Conservation (phyloP, 768 basidiomycete species). For the Tricholoma bakamatsutake region DNA sequence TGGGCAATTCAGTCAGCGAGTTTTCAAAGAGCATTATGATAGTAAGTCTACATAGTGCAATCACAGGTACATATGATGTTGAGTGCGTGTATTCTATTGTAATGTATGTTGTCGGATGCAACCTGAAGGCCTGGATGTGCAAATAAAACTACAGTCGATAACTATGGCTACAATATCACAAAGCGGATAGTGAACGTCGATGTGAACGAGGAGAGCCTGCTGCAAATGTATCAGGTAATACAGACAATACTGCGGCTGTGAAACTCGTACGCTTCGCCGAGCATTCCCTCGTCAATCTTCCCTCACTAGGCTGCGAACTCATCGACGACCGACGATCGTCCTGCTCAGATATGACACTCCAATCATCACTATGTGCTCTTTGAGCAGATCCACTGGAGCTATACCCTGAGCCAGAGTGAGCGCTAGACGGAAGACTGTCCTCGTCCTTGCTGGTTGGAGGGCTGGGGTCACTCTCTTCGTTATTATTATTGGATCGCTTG, state of each 20-base stretch:
- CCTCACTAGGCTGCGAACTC: conserved; percentile 39
- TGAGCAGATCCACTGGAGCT: conserved; percentile 52
- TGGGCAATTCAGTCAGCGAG: conserved; percentile 82
- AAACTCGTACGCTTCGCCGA: conserved; percentile 58
- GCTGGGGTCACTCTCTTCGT: conserved; percentile 28
- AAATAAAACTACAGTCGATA: neutral
- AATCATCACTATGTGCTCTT: conserved; percentile 67
- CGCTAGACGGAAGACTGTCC: conserved; percentile 23
- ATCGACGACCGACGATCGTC: conserved; percentile 57
- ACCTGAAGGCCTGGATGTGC: neutral
- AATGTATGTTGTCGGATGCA: conserved; percentile 11
- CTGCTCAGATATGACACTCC: conserved; percentile 82
- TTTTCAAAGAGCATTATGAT: conserved; percentile 58
- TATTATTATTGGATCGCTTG: conserved; percentile 44
- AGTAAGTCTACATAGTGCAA: conserved; percentile 17
- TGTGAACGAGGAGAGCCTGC: conserved; percentile 36
- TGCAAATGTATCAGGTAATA: conserved; percentile 49
- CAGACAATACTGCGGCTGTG: conserved; percentile 55
- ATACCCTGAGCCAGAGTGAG: conserved; percentile 39
- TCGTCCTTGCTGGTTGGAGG: conserved; percentile 33
- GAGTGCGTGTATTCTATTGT: conserved; percentile 15
- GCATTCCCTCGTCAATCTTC: conserved; percentile 22
- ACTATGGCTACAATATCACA: conserved; percentile 14
- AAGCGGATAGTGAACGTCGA: conserved; percentile 32
- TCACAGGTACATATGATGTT: conserved; percentile 10